Percentiles rank a stretch among this genome's conserved stretches.
phyloP scores from a whole-genome alignment of 192 early-diverging fungal species.

The Rhizophlyctis rosea region DNA sequence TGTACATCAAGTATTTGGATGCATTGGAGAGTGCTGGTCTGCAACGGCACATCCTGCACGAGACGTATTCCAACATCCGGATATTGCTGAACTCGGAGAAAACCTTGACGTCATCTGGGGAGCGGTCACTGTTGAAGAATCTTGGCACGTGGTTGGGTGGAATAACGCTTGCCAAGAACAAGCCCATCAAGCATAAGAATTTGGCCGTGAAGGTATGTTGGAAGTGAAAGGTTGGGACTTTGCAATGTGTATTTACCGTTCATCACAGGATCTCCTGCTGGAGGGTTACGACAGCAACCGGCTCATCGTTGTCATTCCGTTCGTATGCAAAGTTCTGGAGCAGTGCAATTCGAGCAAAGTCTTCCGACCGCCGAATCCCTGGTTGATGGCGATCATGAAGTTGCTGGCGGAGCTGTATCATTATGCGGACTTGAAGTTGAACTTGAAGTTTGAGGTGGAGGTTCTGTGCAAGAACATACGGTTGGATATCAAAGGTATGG shows the following conservation, averaged over 20 bases:
- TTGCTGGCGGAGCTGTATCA: constrained; percentile 91
- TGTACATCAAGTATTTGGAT: constrained; percentile 86
- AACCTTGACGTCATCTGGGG: constrained; percentile 83
- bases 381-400: constrained; percentile 93
- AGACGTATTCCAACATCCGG: constrained; percentile 84
- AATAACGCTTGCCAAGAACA: constrained; percentile 94
- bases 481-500: constrained; percentile 69
- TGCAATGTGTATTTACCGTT: constrained; percentile 1
- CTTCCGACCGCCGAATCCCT: constrained; percentile 95
- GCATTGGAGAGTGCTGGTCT: constrained; percentile 66
- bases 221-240: no score
- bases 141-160: constrained; percentile 95
- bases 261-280: constrained; percentile 72
- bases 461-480: constrained; percentile 87
- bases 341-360: constrained; percentile 80
- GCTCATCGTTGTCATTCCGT: constrained; percentile 95
- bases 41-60: constrained; percentile 73
- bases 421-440: constrained; percentile 89
- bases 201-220: constrained; percentile 81
- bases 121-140: constrained; percentile 90
- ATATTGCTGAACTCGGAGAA: constrained; percentile 91
- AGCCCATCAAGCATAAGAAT: constrained; percentile 93
- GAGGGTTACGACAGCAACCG: constrained; percentile 86
- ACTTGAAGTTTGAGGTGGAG: constrained; percentile 97
- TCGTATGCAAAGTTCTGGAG: constrained; percentile 96